Percentiles rank a stretch among this genome's conserved stretches.
phyloP scores from a whole-genome alignment of 2,329 filamentous ascomycete species.

The Lasiodiplodia sp. region DNA sequence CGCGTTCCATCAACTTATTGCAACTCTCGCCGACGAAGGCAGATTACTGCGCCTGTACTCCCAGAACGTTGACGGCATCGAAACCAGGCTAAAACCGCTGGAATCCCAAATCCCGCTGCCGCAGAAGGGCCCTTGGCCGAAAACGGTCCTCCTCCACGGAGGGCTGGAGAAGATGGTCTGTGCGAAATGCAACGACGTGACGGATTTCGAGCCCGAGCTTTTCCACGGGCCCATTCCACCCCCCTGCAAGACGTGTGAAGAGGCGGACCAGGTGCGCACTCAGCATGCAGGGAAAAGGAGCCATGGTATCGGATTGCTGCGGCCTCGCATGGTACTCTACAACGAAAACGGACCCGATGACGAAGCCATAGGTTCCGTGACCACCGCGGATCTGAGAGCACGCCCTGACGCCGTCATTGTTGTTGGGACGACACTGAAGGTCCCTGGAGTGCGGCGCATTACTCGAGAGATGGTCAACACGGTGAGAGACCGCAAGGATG shows the following conservation, averaged over 20 bases:
- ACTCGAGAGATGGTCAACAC: slow-evolving; percentile 90
- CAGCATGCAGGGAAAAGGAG: slow-evolving; percentile 82
- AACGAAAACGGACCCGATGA: slow-evolving; percentile 97
- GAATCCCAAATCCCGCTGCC: slow-evolving; percentile 82
- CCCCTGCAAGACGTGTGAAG: slow-evolving; percentile 76
- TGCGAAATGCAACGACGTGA: slow-evolving; percentile 83
- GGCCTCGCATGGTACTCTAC: slow-evolving; percentile 94
- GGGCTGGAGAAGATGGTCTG: slow-evolving; percentile 96
- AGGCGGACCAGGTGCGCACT: slow-evolving; percentile 77
- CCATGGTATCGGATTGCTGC: slow-evolving; percentile 87
- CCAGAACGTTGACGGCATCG: slow-evolving; percentile 96
- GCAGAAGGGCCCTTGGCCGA: slow-evolving; percentile 88
- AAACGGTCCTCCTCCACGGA: slow-evolving; percentile 91
- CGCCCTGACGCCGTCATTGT: slow-evolving; percentile 92
- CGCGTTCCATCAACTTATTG: slow-evolving; percentile 90
- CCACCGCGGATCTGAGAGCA: slow-evolving; percentile 81
- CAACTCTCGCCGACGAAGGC: slow-evolving; percentile 85
- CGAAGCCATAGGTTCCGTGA: slow-evolving; percentile 92
- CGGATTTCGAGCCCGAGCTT: slow-evolving; percentile 76
- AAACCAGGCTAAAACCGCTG: slow-evolving; percentile 81
- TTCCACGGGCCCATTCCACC: slow-evolving; percentile 88
- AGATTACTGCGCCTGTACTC: slow-evolving; percentile 90
- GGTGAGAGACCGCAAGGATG: slow-evolving; percentile 81
- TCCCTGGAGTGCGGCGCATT: slow-evolving; percentile 88
- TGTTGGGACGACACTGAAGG: slow-evolving; percentile 93